A percentile compares a stretch with the other conserved stretches of the same genome.
Conservation (phyloP, 2,329 filamentous ascomycete species). For the Phaeoacremonium minimum region DNA sequence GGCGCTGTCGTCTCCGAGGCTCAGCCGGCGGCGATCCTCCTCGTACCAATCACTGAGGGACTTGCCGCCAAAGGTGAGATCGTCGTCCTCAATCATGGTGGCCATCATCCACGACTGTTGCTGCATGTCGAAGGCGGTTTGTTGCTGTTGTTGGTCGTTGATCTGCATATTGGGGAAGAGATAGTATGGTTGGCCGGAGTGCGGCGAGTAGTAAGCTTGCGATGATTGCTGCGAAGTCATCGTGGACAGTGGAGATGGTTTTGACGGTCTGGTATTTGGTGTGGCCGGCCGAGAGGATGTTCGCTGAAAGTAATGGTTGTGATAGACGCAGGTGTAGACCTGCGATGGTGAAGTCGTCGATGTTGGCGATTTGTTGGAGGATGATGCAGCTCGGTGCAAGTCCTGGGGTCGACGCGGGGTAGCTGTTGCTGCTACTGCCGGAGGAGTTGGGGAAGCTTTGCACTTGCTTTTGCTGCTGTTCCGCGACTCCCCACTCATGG, state of each 20-base stretch:
- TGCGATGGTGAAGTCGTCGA: no score
- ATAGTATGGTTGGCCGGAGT: not conserved
- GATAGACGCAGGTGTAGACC: no score
- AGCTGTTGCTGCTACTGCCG: no score
- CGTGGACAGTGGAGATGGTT: not conserved
- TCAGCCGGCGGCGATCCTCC: conserved; percentile 46
- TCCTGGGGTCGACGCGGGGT: no score
- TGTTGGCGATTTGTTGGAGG: no score
- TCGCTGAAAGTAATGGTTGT: no score
- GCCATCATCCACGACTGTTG: conserved; percentile 44
- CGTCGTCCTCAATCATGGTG: conserved; percentile 57
- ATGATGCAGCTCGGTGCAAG: no score
- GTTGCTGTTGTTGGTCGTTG: not conserved
- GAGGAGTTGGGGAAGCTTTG: no score
- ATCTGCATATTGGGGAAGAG: not conserved
- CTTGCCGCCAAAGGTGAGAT: conserved; percentile 58
- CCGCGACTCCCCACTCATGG: no score
- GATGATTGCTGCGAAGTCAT: not conserved
- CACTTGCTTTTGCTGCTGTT: no score
- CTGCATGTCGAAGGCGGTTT: not conserved
- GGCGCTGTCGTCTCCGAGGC: conserved; percentile 25
- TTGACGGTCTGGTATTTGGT: not conserved
- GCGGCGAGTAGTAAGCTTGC: not conserved
- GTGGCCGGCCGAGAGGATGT: not conserved
- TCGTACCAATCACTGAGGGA: conserved; percentile 56